phyloP scores from a whole-genome alignment of 2,329 filamentous ascomycete genomes.

The Westerdykella sp. region DNA sequence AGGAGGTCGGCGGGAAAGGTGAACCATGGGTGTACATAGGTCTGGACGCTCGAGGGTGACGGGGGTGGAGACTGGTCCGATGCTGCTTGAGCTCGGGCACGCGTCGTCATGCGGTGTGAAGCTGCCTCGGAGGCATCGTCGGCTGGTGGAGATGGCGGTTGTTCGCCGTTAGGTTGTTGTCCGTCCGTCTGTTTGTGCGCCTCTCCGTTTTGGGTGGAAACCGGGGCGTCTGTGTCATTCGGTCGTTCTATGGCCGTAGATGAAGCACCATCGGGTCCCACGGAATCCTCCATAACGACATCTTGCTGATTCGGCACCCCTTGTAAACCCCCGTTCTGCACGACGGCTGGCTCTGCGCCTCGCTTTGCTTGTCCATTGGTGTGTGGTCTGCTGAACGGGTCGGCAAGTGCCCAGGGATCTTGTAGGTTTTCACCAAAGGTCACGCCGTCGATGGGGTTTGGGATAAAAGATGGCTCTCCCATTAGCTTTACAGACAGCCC shows the following conservation, averaged over 20 bases:
- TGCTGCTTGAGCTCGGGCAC: conserved; percentile 46
- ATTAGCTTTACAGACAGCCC: conserved; percentile 66
- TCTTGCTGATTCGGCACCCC: conserved; percentile 15
- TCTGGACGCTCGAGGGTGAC: conserved; percentile 44
- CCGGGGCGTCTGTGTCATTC: conserved; percentile 12
- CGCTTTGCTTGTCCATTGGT: background rate
- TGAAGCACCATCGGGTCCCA: conserved; percentile 13
- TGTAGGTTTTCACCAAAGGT: conserved; percentile 22
- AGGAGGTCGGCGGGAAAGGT: conserved; percentile 55
- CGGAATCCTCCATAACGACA: conserved; percentile 24
- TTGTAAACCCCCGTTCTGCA: conserved; percentile 3
- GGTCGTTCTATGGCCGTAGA: conserved; percentile 1
- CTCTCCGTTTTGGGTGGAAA: conserved; percentile 17
- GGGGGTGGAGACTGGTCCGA: conserved; percentile 36
- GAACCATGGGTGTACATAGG: conserved; percentile 70
- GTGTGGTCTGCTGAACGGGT: background rate
- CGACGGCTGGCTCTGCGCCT: conserved; percentile 4
- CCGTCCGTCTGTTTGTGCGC: background rate
- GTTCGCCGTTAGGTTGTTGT: conserved; percentile 20
- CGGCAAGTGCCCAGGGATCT: conserved; percentile 6
- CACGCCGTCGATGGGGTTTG: conserved; percentile 49
- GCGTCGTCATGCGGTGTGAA: conserved; percentile 51
- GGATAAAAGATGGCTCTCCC: conserved; percentile 65
- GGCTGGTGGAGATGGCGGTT: conserved; percentile 13
- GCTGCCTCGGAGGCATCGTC: conserved; percentile 40